These are phyloP conservation scores for Eimeria brunetti DNA, from an alignment of 169 alveolate genomes.

Conservation along the genomic window DNA sequence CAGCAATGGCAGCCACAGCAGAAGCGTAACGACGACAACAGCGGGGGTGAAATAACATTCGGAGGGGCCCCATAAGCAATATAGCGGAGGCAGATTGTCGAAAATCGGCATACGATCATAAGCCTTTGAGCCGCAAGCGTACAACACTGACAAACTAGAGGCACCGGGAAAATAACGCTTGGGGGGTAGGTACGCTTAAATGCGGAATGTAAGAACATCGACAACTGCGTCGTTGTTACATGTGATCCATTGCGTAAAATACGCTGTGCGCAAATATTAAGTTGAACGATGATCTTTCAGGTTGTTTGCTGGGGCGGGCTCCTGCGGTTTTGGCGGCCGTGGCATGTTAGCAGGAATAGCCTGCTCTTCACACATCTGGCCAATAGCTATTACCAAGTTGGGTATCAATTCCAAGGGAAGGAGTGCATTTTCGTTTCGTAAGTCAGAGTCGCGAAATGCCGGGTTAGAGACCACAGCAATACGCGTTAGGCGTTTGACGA, in stretches of 20 bases:
- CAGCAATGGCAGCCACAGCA: neutral
- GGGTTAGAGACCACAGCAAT: neutral
- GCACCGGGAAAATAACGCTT: neutral
- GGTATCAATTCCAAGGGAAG: neutral
- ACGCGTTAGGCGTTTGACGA: neutral
- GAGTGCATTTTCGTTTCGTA: neutral
- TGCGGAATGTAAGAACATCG: neutral
- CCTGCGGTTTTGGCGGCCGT: neutral
- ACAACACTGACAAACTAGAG: neutral
- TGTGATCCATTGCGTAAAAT: neutral
- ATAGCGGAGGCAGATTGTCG: neutral
- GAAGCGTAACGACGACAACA: neutral
- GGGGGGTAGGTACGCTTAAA: neutral
- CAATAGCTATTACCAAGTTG: neutral
- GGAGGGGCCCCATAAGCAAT: neutral
- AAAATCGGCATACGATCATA: neutral
- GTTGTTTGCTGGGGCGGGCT: neutral
- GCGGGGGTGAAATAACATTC: neutral
- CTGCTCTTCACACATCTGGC: neutral
- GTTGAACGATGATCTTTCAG: neutral
- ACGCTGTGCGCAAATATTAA: neutral
- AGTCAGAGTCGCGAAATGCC: neutral
- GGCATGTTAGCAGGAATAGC: neutral
- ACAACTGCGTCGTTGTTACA: neutral
- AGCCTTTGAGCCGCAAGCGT: neutral